These are phyloP conservation scores for Saxispiralis lemnorum DNA, from an alignment of 495 filamentous ascomycete species.

Conservation along the genomic window DNA sequence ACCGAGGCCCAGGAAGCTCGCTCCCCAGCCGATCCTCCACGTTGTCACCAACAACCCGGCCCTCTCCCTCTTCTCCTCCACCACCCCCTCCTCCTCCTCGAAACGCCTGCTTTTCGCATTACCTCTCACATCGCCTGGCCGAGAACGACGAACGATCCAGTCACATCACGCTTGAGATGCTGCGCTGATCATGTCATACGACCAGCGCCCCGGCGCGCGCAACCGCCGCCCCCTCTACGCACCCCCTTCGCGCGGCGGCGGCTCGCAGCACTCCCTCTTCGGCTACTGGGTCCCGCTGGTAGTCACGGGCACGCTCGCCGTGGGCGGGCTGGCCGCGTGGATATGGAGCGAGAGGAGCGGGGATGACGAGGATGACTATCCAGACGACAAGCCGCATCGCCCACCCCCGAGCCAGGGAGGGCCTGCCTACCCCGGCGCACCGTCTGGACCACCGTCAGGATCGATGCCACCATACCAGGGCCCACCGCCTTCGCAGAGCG, in stretches of 20 bases:
- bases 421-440: constrained; percentile 6
- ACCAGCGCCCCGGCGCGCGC: constrained; percentile 37
- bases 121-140: no score
- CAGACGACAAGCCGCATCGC: constrained; percentile 3
- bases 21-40: no score
- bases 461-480: constrained; percentile 3
- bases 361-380: constrained; percentile 41
- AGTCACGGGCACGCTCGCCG: constrained; percentile 68
- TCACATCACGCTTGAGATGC: no score
- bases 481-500: constrained; percentile 6
- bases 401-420: constrained; percentile 20
- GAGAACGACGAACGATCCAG: no score
- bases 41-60: no score
- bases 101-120: no score
- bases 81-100: no score
- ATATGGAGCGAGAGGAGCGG: constrained; percentile 74
- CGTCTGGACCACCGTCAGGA: neutral
- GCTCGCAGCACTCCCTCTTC: constrained; percentile 38
- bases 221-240: constrained; percentile 27
- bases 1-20: no score
- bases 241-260: constrained; percentile 24
- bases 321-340: constrained; percentile 73
- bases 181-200: constrained; percentile 46
- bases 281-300: constrained; percentile 76
- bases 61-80: no score